Conservation (phyloP, 192 early-diverging fungal species). For the Coemansia sp. region DNA sequence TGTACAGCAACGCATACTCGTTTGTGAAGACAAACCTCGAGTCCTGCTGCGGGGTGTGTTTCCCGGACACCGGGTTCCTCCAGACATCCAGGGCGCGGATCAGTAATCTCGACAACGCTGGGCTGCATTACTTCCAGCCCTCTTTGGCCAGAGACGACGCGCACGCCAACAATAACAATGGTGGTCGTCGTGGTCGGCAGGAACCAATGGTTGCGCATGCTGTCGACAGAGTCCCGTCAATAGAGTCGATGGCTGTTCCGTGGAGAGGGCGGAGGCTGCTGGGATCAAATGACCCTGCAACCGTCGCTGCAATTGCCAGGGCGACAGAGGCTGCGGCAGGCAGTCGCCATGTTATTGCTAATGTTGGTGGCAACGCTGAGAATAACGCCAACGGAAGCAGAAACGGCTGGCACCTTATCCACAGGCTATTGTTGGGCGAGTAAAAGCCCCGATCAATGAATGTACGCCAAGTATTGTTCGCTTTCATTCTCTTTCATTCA, state of each 20-base stretch:
- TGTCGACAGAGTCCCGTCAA: background rate
- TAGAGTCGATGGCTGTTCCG: conserved; percentile 5
- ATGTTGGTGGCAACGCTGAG: background rate
- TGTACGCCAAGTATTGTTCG: background rate
- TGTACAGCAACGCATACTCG: conserved; percentile 29
- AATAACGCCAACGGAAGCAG: background rate
- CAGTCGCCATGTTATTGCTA: background rate
- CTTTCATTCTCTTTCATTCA: background rate
- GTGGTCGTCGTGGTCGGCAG: background rate
- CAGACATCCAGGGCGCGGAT: conserved; percentile 11
- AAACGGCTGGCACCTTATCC: conserved; percentile 20
- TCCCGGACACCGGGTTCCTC: background rate
- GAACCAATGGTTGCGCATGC: background rate
- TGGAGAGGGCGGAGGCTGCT: background rate
- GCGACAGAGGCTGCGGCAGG: background rate
- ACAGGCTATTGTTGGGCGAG: conserved; percentile 19
- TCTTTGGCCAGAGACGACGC: background rate
- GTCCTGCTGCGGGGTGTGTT: background rate
- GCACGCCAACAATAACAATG: background rate
- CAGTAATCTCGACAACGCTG: conserved; percentile 20
- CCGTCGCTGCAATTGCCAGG: background rate
- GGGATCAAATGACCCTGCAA: background rate
- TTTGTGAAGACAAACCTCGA: conserved; percentile 22
- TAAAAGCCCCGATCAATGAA: background rate
- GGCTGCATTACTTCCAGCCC: background rate